Conservation (phyloP, 2,329 filamentous ascomycete species). For the Colletotrichum sp. region DNA sequence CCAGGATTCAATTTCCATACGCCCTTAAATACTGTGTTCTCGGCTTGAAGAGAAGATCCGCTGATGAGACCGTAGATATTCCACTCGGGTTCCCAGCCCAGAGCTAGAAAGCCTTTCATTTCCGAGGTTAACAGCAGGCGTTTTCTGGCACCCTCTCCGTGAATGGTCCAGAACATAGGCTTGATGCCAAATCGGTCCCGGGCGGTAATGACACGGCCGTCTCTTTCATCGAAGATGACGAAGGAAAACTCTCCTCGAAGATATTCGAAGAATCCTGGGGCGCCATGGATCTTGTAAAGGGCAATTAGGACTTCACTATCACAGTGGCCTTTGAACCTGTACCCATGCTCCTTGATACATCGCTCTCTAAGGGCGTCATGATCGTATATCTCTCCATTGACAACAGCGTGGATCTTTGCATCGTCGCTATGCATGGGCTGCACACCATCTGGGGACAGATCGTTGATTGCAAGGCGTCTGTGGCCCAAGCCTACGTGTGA, state of each 20-base stretch:
- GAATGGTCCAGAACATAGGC: constrained; percentile 56
- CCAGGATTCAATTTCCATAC: constrained; percentile 50
- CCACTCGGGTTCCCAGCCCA: constrained; percentile 60
- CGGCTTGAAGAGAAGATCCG: constrained; percentile 46
- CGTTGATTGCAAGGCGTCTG: constrained; percentile 56
- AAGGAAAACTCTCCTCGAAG: constrained; percentile 61
- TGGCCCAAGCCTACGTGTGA: constrained; percentile 43
- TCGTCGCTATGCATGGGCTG: constrained; percentile 50
- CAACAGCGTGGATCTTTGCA: constrained; percentile 52
- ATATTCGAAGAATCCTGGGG: constrained; percentile 37
- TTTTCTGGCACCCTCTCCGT: constrained; percentile 10
- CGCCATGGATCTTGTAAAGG: constrained; percentile 54
- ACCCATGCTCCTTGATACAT: constrained; percentile 36
- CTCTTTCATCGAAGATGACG: constrained; percentile 49
- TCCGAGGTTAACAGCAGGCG: constrained; percentile 56
- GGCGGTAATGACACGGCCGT: constrained; percentile 47
- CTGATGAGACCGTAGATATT: constrained; percentile 52
- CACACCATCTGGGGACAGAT: constrained; percentile 47
- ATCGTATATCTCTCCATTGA: constrained; percentile 65
- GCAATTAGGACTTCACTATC: constrained; percentile 60
- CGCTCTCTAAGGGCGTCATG: constrained; percentile 48
- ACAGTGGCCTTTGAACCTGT: constrained; percentile 48
- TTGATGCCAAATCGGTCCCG: constrained; percentile 64
- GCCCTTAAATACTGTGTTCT: constrained; percentile 54
- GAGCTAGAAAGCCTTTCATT: constrained; percentile 56